Evolutionary conservation across 345 rosid species (phyloP).

Genomic region (Citropsis articulata): DNA sequence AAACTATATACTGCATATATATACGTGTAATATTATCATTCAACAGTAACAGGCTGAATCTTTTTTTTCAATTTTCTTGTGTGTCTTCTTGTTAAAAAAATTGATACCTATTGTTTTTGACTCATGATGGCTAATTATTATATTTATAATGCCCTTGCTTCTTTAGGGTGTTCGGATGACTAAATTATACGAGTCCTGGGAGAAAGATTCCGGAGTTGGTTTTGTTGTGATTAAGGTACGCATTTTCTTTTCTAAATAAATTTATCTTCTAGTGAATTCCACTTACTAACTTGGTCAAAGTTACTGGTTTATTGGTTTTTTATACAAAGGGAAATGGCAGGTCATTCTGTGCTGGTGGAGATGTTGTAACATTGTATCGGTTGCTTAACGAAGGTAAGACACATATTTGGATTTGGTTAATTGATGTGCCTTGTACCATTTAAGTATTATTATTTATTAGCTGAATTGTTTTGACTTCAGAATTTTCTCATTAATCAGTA

Average conservation of each 20-base stretch:
- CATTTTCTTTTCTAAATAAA: too few relatives aligned
- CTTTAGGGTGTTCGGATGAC: constrained; percentile 16
- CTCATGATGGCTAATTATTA: neutral
- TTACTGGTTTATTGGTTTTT: neutral
- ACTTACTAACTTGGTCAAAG: neutral
- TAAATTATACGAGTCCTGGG: constrained; percentile 21
- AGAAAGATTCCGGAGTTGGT: constrained; percentile 15
- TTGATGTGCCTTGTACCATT: neutral
- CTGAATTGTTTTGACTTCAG: too few relatives aligned
- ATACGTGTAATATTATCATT: too few relatives aligned
- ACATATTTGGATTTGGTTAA: neutral
- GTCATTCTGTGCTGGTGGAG: constrained; percentile 27
- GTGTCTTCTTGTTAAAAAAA: neutral
- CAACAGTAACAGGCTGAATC: neutral
- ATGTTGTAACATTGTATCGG: constrained; percentile 18
- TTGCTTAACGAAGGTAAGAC: constrained; percentile 17
- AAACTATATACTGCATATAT: too few relatives aligned
- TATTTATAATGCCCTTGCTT: neutral
- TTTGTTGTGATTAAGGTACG: constrained; percentile 19
- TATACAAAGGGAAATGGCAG: constrained; percentile 23
- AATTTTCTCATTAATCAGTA: too few relatives aligned
- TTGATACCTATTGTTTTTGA: neutral
- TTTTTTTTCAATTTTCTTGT: neutral
- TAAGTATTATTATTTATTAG: neutral
- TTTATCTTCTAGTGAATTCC: neutral